Base-by-base conservation (phyloP, 495 filamentous ascomycete genomes). In the Podospora anserina region DNA sequence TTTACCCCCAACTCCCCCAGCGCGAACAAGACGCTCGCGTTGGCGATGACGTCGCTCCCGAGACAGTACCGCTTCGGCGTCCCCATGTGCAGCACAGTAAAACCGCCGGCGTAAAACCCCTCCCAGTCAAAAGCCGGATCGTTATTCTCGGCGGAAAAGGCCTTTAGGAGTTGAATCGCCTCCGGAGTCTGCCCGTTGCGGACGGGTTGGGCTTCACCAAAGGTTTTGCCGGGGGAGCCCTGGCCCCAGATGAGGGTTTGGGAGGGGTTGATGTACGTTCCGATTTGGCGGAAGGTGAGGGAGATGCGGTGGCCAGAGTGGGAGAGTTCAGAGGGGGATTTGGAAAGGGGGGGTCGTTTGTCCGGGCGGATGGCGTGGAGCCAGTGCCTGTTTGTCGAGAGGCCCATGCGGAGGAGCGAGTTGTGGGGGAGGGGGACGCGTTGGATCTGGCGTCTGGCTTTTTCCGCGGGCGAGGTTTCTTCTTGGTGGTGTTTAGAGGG, bases 261-360 rank as follows among this genome's bases (percentile, higher is more conserved):
- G 13, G 87, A 78, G 7, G 83, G 79, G 68, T 90, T 79, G 11
- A 96, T 79, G 74, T 90, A 97, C 0, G 95, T 99, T 1, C 88
- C 92, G 70, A 99, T 97, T 55, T 88, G 84, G 11, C 95, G 86
- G 75, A 99, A 99, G 4, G 95, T 99, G 58, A 99, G 85, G 13
- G 91, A 94, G 75, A 99, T 97, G 5, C 95, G 89, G 64, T 89
- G 87, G 4, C 93, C 92, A 2, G 80, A 80, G 72, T 85, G 90
- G 2, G 91, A 88, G 44, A 87, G 83, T 75, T 98, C 95, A 18
- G 87, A 88, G 0, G 81, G 68, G 0, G 88, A 80, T 74, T 94
- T 93, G 59, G 91, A 87, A 2, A 79, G 77, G 6, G 78, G 78
- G 0, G 86, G 78, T 9, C 95, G 87, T 75, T 93, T 96, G 80